Evolutionary conservation across 2,329 filamentous ascomycete species (phyloP), one percentile per base, ranked within the genome.

Genomic region (Penicillium frequentans): DNA sequence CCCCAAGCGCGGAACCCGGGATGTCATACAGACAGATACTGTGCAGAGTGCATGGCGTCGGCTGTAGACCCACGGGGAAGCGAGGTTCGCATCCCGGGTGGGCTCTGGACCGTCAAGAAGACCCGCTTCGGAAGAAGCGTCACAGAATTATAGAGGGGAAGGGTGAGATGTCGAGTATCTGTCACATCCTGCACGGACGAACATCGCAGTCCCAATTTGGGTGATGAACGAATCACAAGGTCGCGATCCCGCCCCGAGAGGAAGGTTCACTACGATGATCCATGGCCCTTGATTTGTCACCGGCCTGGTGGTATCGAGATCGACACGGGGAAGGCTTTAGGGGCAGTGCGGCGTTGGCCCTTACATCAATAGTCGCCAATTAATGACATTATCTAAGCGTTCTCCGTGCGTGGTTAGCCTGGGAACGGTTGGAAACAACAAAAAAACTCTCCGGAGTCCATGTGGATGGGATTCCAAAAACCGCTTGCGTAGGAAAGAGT

Each of bases 331-430:
- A 64, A 65, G 52, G 45, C 44, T 42, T 58, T 50, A 49, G 42
- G 35, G 42, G 50, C 49, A 63, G 60, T 59, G 64, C 61, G 64
- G 59, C 57, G 54, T 56, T 68, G 16, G 68, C 67, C 72, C 73
- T 75, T 75, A 71, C 72, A 73, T 73, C 62, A 68, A 72, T 71
- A 73, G 62, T 69, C 49, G 59, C 58, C 66, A 59, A 57, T 67
- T 63, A 68, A 71, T 70, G 53, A 60, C 56, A 39, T 47, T 45
- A 39, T 50, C 47, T 49, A 16, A 46, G 35, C n/a, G 24, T 55
- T 58, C 52, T 44, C 53, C 53, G 27, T 57, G 55, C 57, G 56
- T 61, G 13, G 45, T 50, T 56, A 52, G 55, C 45, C 42, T 33
- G 43, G 35, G 43, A 50, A 63, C 52, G 43, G 60, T 46, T 52